Base-by-base conservation (phyloP, 202 grass and related monocot genomes). In the Eragrostis tef region DNA sequence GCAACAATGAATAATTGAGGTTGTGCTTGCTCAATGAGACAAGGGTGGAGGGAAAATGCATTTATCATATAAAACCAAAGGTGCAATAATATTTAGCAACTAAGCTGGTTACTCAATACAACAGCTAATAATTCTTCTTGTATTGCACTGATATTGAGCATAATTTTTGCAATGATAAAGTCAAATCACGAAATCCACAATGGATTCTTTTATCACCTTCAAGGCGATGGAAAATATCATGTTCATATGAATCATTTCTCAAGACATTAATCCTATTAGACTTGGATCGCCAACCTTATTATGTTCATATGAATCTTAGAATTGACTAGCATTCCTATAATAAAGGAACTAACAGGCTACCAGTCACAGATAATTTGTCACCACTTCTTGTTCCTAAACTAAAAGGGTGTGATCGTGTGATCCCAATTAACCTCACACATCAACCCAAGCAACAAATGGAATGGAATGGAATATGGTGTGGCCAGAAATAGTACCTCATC, bases 401-500 rank as follows among this genome's bases (percentile, higher is more conserved):
- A 78, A 77, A 15, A n/a, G 6, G 51, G 48, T 13, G 25, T 74
- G 25, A 12, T 9, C 14, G 12, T 47, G 70, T 2, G 49, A 16
- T 1, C 22, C 54, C 11, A 26, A 60, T 25, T n/a, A 25, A 3
- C 9, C 21, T 25, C 21, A 60, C 25, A 11, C 58, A 27, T 60
- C 57, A 26, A 25, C 22, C 11, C 24, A 61, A 27, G 13, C 26
- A 14, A 61, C 22, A 61, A 1, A 75, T 75, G n/a, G 51, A 19
- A 62, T 11, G 27, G 51, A 19, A 68, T 11, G 47, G 13, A 77
- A 11, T 12, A 50, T 43, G 11, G 7, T 22, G 39, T 17, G 34
- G 64, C 26, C 60, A 14, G 22, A 65, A 27, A 52, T 2, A 3
- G 66, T 27, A 92, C 92, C 90, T 98, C 96, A 16, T 99, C 88